phyloP scores from a whole-genome alignment of 1,284 basidiomycete species.

The Polyporus tsugae region DNA sequence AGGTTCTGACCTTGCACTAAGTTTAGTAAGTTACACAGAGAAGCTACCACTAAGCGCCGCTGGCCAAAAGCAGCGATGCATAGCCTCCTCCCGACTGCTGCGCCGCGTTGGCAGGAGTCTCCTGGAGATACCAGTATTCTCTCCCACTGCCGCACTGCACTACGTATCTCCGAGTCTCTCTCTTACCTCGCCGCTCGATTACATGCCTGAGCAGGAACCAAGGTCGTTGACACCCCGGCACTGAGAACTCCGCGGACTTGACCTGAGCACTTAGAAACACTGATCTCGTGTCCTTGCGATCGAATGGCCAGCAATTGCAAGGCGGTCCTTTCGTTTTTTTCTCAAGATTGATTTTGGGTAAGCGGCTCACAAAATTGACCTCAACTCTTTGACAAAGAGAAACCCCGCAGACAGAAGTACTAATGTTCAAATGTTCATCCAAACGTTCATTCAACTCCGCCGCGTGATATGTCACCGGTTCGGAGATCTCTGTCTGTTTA shows the following conservation, averaged over 20 bases:
- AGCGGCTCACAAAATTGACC: background rate
- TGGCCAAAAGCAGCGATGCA: too few relatives aligned
- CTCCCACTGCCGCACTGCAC: too few relatives aligned
- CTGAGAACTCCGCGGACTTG: background rate
- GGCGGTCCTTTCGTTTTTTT: too few relatives aligned
- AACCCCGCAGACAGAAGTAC: background rate
- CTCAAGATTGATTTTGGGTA: background rate
- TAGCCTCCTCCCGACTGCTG: too few relatives aligned
- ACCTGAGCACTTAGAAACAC: background rate
- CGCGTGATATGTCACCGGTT: too few relatives aligned
- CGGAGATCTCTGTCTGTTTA: background rate
- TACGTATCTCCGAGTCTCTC: background rate
- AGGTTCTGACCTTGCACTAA: background rate
- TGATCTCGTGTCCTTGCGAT: too few relatives aligned
- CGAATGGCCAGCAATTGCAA: too few relatives aligned
- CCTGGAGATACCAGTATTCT: too few relatives aligned
- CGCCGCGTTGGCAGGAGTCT: too few relatives aligned
- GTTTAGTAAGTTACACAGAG: too few relatives aligned
- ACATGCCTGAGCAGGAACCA: background rate
- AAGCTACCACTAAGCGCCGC: background rate
- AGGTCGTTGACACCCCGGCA: background rate
- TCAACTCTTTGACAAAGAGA: background rate
- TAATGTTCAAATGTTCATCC: background rate
- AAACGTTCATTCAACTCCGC: background rate
- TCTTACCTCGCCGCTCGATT: background rate